Conservation (phyloP, 257 asterid species). For the Linaria vulgaris region DNA sequence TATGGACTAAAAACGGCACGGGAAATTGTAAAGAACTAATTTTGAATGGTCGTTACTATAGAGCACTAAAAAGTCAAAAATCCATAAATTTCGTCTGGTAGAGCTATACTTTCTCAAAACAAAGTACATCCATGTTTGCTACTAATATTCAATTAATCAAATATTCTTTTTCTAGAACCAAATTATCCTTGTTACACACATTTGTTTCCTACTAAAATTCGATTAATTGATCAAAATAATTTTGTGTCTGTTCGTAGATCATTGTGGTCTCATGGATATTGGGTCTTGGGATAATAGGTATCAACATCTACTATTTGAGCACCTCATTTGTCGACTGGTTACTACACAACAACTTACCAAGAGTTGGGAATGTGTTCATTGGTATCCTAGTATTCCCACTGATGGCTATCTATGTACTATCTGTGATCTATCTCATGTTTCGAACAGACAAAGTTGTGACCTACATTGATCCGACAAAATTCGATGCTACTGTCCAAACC, state of each 20-base stretch:
- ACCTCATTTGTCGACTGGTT: slow-evolving; percentile 75
- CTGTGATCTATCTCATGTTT: slow-evolving; percentile 75
- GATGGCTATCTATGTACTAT: slow-evolving; percentile 56
- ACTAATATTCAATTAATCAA: no score
- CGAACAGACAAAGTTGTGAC: slow-evolving; percentile 69
- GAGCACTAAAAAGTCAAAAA: no score
- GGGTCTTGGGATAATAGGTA: slow-evolving; percentile 81
- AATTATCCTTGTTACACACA: no score
- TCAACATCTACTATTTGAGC: slow-evolving; percentile 73
- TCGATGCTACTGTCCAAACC: slow-evolving; percentile 33
- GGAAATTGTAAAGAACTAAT: no score
- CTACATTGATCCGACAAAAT: slow-evolving; percentile 45
- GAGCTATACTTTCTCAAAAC: no score
- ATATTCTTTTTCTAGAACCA: no score
- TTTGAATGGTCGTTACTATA: no score
- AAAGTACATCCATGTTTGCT: no score
- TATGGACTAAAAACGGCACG: no score
- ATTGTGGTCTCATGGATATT: slow-evolving; percentile 76
- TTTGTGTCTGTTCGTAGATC: slow-evolving; percentile 38
- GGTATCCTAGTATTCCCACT: slow-evolving; percentile 74
- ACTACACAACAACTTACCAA: slow-evolving; percentile 56
- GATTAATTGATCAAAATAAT: not conserved
- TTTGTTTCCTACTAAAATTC: no score
- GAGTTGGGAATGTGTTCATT: slow-evolving; percentile 62
- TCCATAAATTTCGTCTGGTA: no score